A percentile compares a stretch with the other conserved stretches of the same genome.
phyloP scores from a whole-genome alignment of 1,284 basidiomycete genomes.

The Meripilus lineatus region DNA sequence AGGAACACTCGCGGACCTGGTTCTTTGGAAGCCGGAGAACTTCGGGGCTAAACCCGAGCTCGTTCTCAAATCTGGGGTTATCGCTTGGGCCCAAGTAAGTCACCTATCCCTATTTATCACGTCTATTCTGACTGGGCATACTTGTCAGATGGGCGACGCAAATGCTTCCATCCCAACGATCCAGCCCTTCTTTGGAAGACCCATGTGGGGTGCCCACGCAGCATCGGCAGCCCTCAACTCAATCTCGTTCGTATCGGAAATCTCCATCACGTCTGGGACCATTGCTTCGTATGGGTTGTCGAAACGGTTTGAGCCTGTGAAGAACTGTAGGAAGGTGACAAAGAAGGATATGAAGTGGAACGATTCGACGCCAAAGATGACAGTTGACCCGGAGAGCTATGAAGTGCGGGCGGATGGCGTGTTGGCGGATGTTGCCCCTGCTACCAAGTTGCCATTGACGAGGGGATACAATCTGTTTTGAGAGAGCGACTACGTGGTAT shows the following conservation, averaged over 20 bases:
- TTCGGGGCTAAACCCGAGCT: slow-evolving; percentile 92
- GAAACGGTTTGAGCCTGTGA: slow-evolving; percentile 77
- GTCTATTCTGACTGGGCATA: background rate
- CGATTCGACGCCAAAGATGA: slow-evolving; percentile 73
- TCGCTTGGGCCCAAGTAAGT: slow-evolving; percentile 81
- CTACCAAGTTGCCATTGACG: slow-evolving; percentile 65
- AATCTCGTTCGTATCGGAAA: slow-evolving; percentile 79
- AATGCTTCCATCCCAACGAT: slow-evolving; percentile 94
- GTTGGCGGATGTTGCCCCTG: slow-evolving; percentile 73
- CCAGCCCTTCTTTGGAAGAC: slow-evolving; percentile 80
- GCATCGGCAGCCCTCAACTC: slow-evolving; percentile 78
- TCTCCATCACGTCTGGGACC: slow-evolving; percentile 62
- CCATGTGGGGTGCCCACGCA: slow-evolving; percentile 86
- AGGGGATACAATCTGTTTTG: slow-evolving; percentile 74
- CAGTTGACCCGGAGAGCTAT: slow-evolving; percentile 91
- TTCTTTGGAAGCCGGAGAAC: slow-evolving; percentile 90
- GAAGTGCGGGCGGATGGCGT: slow-evolving; percentile 81
- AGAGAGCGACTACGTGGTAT: no score
- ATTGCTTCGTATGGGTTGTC: slow-evolving; percentile 69
- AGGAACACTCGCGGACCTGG: slow-evolving; percentile 89
- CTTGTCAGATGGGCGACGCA: slow-evolving; percentile 82
- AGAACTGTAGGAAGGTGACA: slow-evolving; percentile 67
- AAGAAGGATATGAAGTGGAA: slow-evolving; percentile 98
- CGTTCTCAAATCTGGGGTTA: slow-evolving; percentile 93
- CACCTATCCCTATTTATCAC: slow-evolving; percentile 2